Evolutionary conservation across 225 moss, liverwort and hornwort species (phyloP).

Genomic region (Lunularia cruciata): DNA sequence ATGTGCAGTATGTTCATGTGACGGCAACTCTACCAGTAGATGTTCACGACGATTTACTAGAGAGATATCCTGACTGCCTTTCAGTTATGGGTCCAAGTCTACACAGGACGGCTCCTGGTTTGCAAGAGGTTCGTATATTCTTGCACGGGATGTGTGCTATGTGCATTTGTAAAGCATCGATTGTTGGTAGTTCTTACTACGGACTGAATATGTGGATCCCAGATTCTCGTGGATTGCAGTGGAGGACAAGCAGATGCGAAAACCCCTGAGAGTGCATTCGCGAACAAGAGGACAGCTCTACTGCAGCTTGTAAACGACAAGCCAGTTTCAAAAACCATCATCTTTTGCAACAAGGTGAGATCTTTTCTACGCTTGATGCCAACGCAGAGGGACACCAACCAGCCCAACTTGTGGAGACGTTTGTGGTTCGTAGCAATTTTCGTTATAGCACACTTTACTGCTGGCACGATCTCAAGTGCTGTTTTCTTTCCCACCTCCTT

Average conservation of each 20-base stretch:
- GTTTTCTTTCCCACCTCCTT: not conserved
- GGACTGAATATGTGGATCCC: slow-evolving; percentile 1
- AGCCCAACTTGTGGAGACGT: too few species aligned
- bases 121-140: slow-evolving; percentile 71
- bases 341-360: slow-evolving; percentile 95
- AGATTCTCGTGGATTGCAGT: slow-evolving; percentile 98
- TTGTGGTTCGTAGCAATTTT: too few species aligned
- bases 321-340: slow-evolving; percentile 84
- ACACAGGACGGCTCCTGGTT: slow-evolving; percentile 83
- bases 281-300: slow-evolving; percentile 73
- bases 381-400: too few species aligned
- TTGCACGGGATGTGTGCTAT: not conserved
- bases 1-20: slow-evolving; percentile 93
- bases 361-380: too few species aligned
- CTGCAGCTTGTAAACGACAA: slow-evolving; percentile 83
- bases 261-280: slow-evolving; percentile 82
- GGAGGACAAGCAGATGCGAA: slow-evolving; percentile 82
- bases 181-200: too few species aligned
- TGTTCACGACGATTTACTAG: slow-evolving; percentile 84
- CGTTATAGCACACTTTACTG: too few species aligned
- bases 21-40: slow-evolving; percentile 98
- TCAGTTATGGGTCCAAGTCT: slow-evolving; percentile 91
- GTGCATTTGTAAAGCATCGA: too few species aligned
- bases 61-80: slow-evolving; percentile 86
- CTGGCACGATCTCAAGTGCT: not conserved